phyloP scores from a whole-genome alignment of 192 early-diverging fungal species.

The Chytriomyces sp. region DNA sequence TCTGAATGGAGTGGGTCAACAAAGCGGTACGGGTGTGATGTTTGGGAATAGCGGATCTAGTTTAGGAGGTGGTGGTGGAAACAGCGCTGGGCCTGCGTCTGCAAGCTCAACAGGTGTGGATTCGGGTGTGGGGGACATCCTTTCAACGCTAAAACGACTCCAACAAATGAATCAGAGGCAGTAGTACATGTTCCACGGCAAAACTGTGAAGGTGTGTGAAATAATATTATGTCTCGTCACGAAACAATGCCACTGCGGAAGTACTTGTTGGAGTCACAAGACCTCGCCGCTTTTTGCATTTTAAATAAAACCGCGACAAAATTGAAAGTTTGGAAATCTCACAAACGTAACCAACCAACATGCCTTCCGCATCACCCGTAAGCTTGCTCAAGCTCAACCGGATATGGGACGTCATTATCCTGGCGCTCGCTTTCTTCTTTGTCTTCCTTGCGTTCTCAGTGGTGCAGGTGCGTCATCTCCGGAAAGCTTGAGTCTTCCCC shows the following conservation, averaged over 20 bases:
- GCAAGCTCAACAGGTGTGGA: constrained; percentile 3
- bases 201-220: not conserved
- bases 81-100: not conserved
- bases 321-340: too few species aligned
- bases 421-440: constrained; percentile 19
- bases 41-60: not conserved
- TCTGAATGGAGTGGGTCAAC: not conserved
- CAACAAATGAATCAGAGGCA: constrained; percentile 34
- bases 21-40: constrained; percentile 2
- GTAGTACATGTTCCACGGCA: not conserved
- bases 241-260: not conserved
- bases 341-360: too few species aligned
- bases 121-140: constrained; percentile 31
- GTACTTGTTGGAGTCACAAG: not conserved
- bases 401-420: constrained; percentile 20
- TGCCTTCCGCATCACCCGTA: not conserved
- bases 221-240: not conserved
- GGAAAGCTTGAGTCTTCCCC: not conserved
- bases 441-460: constrained; percentile 24
- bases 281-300: not conserved
- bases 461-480: not conserved
- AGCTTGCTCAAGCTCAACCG: constrained; percentile 19
- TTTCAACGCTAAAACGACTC: constrained; percentile 32
- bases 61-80: not conserved
- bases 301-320: not conserved